Evolutionary conservation across 2,329 filamentous ascomycete species (phyloP).

Genomic region (Exophiala dermatitidis): DNA sequence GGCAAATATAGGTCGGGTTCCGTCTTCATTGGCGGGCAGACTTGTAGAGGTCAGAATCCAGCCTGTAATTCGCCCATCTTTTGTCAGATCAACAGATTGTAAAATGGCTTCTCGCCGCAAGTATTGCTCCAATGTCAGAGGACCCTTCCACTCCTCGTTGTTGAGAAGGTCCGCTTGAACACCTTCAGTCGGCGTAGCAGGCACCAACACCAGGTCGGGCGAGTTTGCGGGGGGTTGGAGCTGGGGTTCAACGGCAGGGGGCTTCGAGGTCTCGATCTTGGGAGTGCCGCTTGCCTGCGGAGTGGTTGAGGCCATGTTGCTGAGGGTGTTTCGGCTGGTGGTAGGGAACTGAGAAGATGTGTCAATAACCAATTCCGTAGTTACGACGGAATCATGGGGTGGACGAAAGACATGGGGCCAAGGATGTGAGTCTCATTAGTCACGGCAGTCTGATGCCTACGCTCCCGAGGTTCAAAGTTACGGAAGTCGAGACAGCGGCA

Average conservation of each 20-base stretch:
- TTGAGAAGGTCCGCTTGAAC: constrained; percentile 48
- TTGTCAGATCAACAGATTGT: constrained; percentile 45
- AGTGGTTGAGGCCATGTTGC: constrained; percentile 7
- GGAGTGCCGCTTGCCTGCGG: background rate
- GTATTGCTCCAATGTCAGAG: constrained; percentile 49
- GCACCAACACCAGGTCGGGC: constrained; percentile 46
- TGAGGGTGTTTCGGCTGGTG: background rate
- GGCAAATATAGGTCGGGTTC: constrained; percentile 44
- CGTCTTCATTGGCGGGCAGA: constrained; percentile 31
- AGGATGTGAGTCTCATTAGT: background rate
- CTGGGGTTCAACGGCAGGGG: constrained; percentile 30
- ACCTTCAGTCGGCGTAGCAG: constrained; percentile 50
- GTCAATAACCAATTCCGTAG: no score
- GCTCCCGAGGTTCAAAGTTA: no score
- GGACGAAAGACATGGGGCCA: background rate
- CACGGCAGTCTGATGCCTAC: no score
- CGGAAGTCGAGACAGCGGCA: no score
- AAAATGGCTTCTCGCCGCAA: constrained; percentile 52
- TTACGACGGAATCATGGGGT: no score
- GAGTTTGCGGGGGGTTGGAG: constrained; percentile 45
- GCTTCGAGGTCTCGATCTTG: constrained; percentile 3
- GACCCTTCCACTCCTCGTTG: constrained; percentile 51
- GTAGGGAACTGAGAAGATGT: no score
- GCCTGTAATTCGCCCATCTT: constrained; percentile 49
- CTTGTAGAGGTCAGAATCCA: constrained; percentile 53